Conservation (phyloP, 2,329 filamentous ascomycete species). For the Aphanocladium album region DNA sequence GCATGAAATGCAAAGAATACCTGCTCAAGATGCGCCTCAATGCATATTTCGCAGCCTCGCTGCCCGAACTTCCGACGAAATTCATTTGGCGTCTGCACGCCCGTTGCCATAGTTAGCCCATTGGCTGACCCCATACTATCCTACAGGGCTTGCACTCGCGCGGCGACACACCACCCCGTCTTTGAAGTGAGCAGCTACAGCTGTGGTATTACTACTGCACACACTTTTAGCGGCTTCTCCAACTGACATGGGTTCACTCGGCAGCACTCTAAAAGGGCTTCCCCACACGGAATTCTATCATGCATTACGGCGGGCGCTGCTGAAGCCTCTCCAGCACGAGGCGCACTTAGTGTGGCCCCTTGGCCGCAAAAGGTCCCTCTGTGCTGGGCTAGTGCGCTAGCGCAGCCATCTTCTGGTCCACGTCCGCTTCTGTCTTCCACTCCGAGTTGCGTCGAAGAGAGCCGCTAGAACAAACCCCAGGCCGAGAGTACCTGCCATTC, state of each 20-base stretch:
- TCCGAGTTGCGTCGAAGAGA: background rate
- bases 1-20: background rate
- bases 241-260: background rate
- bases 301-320: background rate
- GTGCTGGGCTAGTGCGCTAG: background rate
- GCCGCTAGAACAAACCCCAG: background rate
- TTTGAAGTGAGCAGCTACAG: background rate
- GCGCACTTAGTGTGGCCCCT: background rate
- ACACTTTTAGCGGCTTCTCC: background rate
- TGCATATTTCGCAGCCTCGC: background rate
- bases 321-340: constrained; percentile 4
- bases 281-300: background rate
- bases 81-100: background rate
- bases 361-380: constrained; percentile 4
- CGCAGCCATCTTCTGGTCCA: constrained; percentile 5
- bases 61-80: background rate
- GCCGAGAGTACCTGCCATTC: background rate
- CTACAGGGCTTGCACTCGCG: background rate
- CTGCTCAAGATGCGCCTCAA: background rate
- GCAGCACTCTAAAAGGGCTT: background rate
- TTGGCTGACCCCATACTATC: background rate
- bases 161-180: background rate
- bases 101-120: background rate
- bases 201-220: background rate
- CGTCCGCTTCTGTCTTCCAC: constrained; percentile 1